Evolutionary conservation across 2,329 filamentous ascomycete species (phyloP), one percentile per base, ranked within the genome.

Genomic region (Ilyonectria mors-panacis): DNA sequence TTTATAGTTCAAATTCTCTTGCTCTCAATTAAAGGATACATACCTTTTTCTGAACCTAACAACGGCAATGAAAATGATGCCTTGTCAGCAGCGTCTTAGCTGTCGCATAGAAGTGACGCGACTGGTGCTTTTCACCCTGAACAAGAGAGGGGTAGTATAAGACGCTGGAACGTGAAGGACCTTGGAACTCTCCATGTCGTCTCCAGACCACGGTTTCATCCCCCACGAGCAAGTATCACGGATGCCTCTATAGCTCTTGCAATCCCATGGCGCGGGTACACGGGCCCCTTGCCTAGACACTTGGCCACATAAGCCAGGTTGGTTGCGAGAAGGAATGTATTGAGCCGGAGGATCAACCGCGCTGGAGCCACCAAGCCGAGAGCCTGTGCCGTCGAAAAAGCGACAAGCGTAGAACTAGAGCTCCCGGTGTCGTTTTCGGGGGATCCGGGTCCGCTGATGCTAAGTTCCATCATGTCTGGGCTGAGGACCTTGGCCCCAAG

Each of bases 261-360:
- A 55, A 62, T 33, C 59, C 23, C 59, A 30, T 35, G 58, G 9
- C 59, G 50, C 7, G 59, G 59, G 39, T 62, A 48, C 15, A 62
- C 50, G 12, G 59, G 59, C 26, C 59, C 59, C 50, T 55, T 54
- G 3, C 37, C 59, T 13, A 55, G n/a, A 26, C 59, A 62, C 48
- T 19, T 62, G 39, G 59, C 59, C 9, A 48, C 21, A 23, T 47
- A 17, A 15, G 59, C n/a, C 37, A 62, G 37, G 10, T 55, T 62
- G 28, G 37, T 6, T 26, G 26, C 19, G 26, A 62, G 59, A 37
- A 62, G 50, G 10, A 23, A 55, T 26, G 50, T 37, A 28, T 47
- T 55, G 7, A 60, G 47, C 33, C 47, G 33, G 30, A 60, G 47
- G 33, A 21, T 53, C 23, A 44, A 53, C 15, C 17, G 9, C n/a